Evolutionary conservation across 495 filamentous ascomycete species (phyloP).

Genomic region (Oidiodendron maius): DNA sequence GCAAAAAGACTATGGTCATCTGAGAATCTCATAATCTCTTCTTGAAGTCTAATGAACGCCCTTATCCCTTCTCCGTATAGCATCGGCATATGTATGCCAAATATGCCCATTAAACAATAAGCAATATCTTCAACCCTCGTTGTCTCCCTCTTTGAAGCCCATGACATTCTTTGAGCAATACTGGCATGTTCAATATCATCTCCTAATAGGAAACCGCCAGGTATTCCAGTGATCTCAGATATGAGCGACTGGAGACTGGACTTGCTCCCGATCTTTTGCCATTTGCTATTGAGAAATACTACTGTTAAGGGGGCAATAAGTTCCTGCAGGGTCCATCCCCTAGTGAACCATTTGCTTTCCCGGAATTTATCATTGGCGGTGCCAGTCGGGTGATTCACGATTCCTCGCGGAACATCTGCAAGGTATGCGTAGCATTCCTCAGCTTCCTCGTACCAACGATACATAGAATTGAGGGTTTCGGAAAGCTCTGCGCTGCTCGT

Average conservation of each 20-base stretch:
- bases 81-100: slow-evolving; percentile 28
- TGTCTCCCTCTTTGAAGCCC: slow-evolving; percentile 18
- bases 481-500: no score
- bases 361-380: not conserved
- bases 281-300: slow-evolving; percentile 15
- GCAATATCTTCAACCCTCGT: slow-evolving; percentile 24
- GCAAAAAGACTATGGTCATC: slow-evolving; percentile 7
- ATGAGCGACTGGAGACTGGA: not conserved
- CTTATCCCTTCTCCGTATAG: no score
- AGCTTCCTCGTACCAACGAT: no score
- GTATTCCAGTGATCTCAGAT: slow-evolving; percentile 10
- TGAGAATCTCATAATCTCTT: slow-evolving; percentile 10
- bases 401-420: not conserved
- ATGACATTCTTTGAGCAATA: no score
- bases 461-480: no score
- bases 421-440: no score
- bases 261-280: no score
- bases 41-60: no score
- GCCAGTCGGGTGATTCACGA: not conserved
- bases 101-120: slow-evolving; percentile 25
- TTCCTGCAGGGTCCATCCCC: no score
- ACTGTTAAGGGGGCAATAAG: no score
- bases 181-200: slow-evolving; percentile 5
- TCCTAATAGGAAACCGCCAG: slow-evolving; percentile 2
- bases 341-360: no score